Evolutionary conservation across 2,329 filamentous ascomycete species (phyloP).

Genomic region (Aspergillus jensenii): DNA sequence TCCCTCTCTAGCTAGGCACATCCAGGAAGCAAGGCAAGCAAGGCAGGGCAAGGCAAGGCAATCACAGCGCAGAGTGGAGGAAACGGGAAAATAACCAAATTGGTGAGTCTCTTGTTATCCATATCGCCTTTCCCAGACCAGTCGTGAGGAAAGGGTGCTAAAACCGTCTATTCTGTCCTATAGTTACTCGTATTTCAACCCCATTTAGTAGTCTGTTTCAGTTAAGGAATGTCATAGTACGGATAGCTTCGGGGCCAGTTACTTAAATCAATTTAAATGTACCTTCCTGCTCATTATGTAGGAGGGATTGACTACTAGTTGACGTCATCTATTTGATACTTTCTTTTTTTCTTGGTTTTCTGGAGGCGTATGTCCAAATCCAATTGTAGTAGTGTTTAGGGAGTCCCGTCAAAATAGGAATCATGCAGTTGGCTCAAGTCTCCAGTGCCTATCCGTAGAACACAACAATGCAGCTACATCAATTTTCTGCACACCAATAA

Average conservation of each 20-base stretch:
- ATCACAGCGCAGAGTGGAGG: constrained; percentile 33
- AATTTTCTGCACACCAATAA: background rate
- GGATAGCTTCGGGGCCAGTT: background rate
- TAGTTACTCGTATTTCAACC: background rate
- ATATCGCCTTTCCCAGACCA: background rate
- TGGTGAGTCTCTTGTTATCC: constrained; percentile 7
- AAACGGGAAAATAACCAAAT: constrained; percentile 31
- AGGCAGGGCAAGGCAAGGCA: background rate
- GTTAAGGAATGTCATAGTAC: background rate
- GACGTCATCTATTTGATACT: background rate
- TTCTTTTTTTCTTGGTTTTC: background rate
- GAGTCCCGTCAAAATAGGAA: background rate
- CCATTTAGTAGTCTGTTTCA: background rate
- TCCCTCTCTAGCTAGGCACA: background rate
- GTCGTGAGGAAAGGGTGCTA: background rate
- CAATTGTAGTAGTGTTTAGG: too few species aligned
- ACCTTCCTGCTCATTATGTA: background rate
- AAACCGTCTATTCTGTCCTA: background rate
- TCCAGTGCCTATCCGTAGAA: background rate
- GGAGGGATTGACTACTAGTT: background rate
- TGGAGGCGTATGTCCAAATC: background rate
- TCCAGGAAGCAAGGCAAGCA: background rate
- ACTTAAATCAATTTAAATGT: background rate
- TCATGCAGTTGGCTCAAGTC: background rate
- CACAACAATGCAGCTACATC: too few species aligned